Base-by-base conservation (phyloP, 2,329 filamentous ascomycete species). In the Aspergillus costaricaensis region DNA sequence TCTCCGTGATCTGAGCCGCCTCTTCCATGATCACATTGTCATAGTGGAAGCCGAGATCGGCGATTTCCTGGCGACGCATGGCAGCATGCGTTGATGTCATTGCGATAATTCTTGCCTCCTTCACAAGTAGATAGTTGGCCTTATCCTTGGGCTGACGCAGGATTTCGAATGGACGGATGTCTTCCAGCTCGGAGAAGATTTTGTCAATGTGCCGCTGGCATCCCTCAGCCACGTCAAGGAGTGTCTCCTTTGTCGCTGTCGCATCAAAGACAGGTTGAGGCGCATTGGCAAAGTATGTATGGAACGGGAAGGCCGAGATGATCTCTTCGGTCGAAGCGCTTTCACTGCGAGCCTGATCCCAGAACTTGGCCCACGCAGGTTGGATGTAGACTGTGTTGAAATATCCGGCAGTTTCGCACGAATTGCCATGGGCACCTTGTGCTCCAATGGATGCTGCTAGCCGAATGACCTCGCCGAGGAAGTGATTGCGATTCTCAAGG, bases 61-160 rank as follows among this genome's bases (percentile, higher is more conserved):
- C 90, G 68, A 99, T 98, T 70, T 98, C 94, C 64, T 91, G 88
- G 64, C 94, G 85, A 62, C 92, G 88, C 85, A 99, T 99, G 1
- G 95, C 95, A 4, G 95, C 96, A 76, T 99, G 95, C 0, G 96
- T 99, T 4, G 93, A 96, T 17, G 95, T 99, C 96, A 99, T 99
- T 60, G 95, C 96, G 65, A 99, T 89, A 64, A 99, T 95, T 38
- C 95, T 89, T n/a, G 96, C 96, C 77, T 98, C 94, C 70, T 92
- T 97, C 5, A 92, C 90, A 36, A 99, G 85, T 5, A 99, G 86
- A 72, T 99, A 99, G 75, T 98, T 98, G 55, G 93, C 90, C 79
- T 96, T 97, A 74, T 99, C 95, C 38, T 91, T 88, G 65, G 93
- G 91, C 58, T 90, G 89, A 55, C 92, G 88, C 58, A 99, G 80